phyloP scores from a whole-genome alignment of 352 stramenopile species.

The Phytophthora syringae region DNA sequence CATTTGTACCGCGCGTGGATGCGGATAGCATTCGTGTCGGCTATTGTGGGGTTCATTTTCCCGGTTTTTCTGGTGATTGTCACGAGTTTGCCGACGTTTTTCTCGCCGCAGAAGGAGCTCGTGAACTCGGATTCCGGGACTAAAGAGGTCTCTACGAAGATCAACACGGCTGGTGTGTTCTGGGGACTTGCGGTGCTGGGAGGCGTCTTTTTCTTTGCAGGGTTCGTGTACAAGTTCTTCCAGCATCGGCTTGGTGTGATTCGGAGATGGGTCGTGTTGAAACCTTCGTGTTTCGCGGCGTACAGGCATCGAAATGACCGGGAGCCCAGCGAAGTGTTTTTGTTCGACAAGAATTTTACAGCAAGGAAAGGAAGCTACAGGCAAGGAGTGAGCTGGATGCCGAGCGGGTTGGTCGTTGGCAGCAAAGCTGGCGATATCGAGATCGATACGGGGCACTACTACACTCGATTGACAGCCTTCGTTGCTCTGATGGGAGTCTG shows the following conservation, averaged over 20 bases:
- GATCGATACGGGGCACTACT: slow-evolving; percentile 88
- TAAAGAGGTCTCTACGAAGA: slow-evolving; percentile 51
- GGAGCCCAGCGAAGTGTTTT: slow-evolving; percentile 86
- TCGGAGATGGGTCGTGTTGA: slow-evolving; percentile 87
- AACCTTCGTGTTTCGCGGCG: slow-evolving; percentile 85
- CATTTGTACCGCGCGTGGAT: slow-evolving; percentile 90
- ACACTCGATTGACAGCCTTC: slow-evolving; percentile 79
- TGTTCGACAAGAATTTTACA: slow-evolving; percentile 88
- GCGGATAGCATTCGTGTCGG: slow-evolving; percentile 83
- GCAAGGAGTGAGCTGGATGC: slow-evolving; percentile 90
- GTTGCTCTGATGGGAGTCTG: slow-evolving; percentile 66
- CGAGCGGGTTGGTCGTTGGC: slow-evolving; percentile 79
- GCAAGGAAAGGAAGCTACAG: slow-evolving; percentile 79
- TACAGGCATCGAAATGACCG: slow-evolving; percentile 77
- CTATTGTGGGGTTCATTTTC: slow-evolving; percentile 85
- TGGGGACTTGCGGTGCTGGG: slow-evolving; percentile 56
- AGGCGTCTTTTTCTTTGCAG: slow-evolving; percentile 69
- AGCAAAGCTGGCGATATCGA: slow-evolving; percentile 86
- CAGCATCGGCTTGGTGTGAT: slow-evolving; percentile 86
- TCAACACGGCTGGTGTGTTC: slow-evolving; percentile 62
- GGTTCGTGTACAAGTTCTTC: slow-evolving; percentile 91
- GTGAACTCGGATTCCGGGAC: slow-evolving; percentile 47
- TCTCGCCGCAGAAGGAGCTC: slow-evolving; percentile 66
- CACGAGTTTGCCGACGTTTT: slow-evolving; percentile 72
- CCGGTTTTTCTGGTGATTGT: slow-evolving; percentile 77